Conservation (phyloP, 2,329 filamentous ascomycete genomes). For the Incumbomyces delicatus region DNA sequence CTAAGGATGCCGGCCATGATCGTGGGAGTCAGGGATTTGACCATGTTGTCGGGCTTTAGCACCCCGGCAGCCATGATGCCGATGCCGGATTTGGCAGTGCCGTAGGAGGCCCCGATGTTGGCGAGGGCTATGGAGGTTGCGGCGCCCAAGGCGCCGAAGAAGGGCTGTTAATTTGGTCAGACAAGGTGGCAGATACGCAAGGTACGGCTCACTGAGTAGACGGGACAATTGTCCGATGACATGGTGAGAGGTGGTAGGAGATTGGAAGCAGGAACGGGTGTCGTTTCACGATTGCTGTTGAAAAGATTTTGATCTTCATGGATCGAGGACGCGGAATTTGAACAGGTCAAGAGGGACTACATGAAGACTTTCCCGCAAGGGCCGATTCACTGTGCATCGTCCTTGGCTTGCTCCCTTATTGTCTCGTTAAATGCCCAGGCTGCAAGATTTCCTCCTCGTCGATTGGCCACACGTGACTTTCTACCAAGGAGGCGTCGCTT, state of each 20-base stretch:
- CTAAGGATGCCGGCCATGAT: conserved; percentile 99
- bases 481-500: no score
- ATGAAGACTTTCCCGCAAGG: no score
- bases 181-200: not conserved
- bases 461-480: conserved; percentile 7
- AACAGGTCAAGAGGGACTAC: no score
- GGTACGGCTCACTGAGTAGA: conserved; percentile 1
- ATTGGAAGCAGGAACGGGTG: not conserved
- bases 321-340: no score
- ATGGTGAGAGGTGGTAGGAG: not conserved
- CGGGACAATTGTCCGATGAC: conserved; percentile 1
- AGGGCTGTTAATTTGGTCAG: conserved; percentile 44
- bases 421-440: not conserved
- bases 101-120: conserved; percentile 90
- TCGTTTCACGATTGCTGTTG: not conserved
- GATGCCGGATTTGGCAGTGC: conserved; percentile 96
- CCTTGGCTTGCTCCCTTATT: not conserved
- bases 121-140: conserved; percentile 88
- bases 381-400: not conserved
- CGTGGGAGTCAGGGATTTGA: conserved; percentile 63
- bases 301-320: not conserved
- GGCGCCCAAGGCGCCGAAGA: conserved; percentile 95
- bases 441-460: not conserved
- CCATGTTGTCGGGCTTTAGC: conserved; percentile 63
- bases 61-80: conserved; percentile 97